Percentiles rank a stretch among this genome's conserved stretches.
These are phyloP conservation scores for Sporobolomyces phaffii DNA, from an alignment of 768 basidiomycete genomes.

Conservation along the genomic window DNA sequence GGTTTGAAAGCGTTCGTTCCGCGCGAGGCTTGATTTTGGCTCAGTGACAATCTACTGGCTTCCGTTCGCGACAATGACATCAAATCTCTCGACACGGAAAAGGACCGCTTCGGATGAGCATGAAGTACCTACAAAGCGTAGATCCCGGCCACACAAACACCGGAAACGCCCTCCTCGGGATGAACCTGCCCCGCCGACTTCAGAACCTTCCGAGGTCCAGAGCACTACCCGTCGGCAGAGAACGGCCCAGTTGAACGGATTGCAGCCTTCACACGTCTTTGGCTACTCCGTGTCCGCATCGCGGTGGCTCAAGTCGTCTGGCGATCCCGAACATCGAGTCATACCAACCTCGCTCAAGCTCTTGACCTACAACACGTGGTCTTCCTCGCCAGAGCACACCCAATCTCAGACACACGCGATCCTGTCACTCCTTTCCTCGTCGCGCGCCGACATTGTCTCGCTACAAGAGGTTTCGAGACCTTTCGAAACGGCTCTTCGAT, in stretches of 20 bases:
- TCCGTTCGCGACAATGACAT: too few species aligned
- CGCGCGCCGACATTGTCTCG: slow-evolving; percentile 21
- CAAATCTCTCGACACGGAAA: too few species aligned
- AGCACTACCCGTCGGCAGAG: too few species aligned
- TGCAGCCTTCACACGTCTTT: background rate
- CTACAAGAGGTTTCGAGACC: slow-evolving; percentile 29
- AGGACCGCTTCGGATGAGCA: too few species aligned
- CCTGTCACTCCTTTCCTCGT: background rate
- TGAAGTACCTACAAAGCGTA: too few species aligned
- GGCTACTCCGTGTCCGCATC: background rate
- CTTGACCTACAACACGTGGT: slow-evolving; percentile 29
- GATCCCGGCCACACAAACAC: too few species aligned
- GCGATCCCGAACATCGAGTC: background rate
- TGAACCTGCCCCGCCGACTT: too few species aligned
- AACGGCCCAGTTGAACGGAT: background rate
- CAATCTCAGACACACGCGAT: slow-evolving; percentile 12
- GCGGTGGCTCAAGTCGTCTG: background rate
- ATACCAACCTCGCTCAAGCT: slow-evolving; percentile 1
- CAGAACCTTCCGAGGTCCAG: too few species aligned
- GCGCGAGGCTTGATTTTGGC: too few species aligned
- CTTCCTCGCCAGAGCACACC: slow-evolving; percentile 13
- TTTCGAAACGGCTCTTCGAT: slow-evolving; percentile 12
- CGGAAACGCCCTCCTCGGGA: too few species aligned
- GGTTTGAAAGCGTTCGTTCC: too few species aligned
- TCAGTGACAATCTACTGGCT: too few species aligned